phyloP scores from a whole-genome alignment of 192 early-diverging fungal species.

The Coemansia sp. region DNA sequence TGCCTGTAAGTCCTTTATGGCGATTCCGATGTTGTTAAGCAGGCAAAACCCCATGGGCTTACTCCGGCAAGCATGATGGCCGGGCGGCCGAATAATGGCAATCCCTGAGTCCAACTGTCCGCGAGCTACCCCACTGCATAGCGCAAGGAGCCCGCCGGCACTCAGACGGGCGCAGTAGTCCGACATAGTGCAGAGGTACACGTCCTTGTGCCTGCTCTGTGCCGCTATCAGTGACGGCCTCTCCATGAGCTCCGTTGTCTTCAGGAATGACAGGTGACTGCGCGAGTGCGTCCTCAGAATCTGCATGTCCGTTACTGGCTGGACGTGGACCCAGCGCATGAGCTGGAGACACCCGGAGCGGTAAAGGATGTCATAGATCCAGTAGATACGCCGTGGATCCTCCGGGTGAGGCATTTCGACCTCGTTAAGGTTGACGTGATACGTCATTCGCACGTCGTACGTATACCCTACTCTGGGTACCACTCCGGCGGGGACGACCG shows the following conservation, averaged over 20 bases:
- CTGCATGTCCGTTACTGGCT: slow-evolving; percentile 17
- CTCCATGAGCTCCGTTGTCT: slow-evolving; percentile 50
- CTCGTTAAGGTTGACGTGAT: slow-evolving; percentile 54
- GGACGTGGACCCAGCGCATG: slow-evolving; percentile 27
- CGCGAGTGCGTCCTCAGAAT: slow-evolving; percentile 58
- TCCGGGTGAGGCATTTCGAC: slow-evolving; percentile 61
- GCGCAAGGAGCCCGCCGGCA: slow-evolving; percentile 72
- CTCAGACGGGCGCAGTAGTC: slow-evolving; percentile 67
- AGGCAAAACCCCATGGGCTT: slow-evolving; percentile 86
- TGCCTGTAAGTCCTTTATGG: slow-evolving; percentile 62
- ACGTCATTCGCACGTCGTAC: slow-evolving; percentile 65
- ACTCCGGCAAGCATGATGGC: slow-evolving; percentile 85
- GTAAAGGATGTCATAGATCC: slow-evolving; percentile 60
- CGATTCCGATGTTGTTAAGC: slow-evolving; percentile 88
- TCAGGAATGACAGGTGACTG: slow-evolving; percentile 49
- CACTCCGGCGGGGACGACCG: neutral
- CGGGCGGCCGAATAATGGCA: slow-evolving; percentile 90
- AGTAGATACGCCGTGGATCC: slow-evolving; percentile 69
- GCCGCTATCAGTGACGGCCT: slow-evolving; percentile 47
- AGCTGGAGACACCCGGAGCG: slow-evolving; percentile 48
- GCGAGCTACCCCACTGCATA: slow-evolving; percentile 67
- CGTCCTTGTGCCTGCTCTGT: slow-evolving; percentile 58
- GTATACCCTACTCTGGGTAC: slow-evolving; percentile 50
- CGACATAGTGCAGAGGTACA: slow-evolving; percentile 70
- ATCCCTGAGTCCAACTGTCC: slow-evolving; percentile 73